phyloP scores from a whole-genome alignment of 192 early-diverging fungal species.

The Diversispora eburnea region DNA sequence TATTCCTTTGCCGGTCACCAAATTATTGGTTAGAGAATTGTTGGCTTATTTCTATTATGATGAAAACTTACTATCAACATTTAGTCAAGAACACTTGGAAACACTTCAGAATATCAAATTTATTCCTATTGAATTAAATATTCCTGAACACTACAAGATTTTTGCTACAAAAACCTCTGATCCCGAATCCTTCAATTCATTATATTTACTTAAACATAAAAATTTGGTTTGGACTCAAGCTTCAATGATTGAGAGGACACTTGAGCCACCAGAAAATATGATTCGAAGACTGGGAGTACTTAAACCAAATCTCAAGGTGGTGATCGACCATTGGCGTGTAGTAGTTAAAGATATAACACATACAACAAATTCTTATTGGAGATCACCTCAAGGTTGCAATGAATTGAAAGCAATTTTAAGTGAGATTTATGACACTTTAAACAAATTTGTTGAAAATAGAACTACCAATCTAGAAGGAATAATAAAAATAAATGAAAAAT shows the following conservation, averaged over 20 bases:
- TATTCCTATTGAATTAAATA: neutral
- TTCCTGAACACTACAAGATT: neutral
- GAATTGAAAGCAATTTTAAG: neutral
- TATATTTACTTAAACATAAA: neutral
- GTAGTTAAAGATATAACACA: neutral
- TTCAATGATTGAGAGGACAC: neutral
- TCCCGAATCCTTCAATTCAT: neutral
- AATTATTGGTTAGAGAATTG: neutral
- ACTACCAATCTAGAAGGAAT: neutral
- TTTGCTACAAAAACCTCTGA: neutral
- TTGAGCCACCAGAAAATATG: neutral
- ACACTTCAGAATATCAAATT: neutral
- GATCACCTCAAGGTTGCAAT: neutral
- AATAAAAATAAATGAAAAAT: neutral
- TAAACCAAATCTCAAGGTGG: neutral
- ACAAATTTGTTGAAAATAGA: neutral
- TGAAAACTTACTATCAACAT: neutral
- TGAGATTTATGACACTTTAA: neutral
- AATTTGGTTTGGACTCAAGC: conserved; percentile 8
- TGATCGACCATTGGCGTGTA: neutral
- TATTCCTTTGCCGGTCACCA: neutral
- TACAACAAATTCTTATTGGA: neutral
- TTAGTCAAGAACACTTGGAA: neutral
- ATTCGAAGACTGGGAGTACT: neutral
- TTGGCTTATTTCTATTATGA: neutral